Conservation (phyloP, 2,329 filamentous ascomycete species). For the Chalara sp. region DNA sequence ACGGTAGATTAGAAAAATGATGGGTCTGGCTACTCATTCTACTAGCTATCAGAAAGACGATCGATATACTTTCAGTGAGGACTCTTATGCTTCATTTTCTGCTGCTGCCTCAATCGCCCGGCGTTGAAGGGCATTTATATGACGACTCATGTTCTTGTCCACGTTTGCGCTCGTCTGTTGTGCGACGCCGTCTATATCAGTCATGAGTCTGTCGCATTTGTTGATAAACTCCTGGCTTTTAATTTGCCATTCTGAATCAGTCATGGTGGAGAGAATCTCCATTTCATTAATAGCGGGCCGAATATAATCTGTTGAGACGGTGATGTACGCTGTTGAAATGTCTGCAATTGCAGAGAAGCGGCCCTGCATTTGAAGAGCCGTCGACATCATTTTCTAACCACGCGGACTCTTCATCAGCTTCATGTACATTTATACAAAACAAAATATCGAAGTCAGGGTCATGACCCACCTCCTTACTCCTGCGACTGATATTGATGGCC, state of each 20-base stretch:
- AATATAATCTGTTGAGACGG: neutral
- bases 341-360: neutral
- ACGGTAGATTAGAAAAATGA: neutral
- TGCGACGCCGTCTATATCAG: neutral
- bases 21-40: neutral
- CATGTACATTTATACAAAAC: neutral
- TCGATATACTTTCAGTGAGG: neutral
- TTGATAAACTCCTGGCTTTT: neutral
- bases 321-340: neutral
- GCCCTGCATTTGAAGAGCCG: neutral
- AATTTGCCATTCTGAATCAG: neutral
- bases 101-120: neutral
- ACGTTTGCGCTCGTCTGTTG: neutral
- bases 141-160: neutral
- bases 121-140: neutral
- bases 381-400: neutral
- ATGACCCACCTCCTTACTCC: neutral
- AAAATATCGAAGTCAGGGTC: neutral
- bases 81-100: neutral
- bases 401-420: neutral
- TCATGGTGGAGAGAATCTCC: neutral
- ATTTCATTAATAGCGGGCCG: neutral
- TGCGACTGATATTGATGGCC: neutral
- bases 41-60: neutral
- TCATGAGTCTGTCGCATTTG: neutral